Base-by-base conservation (phyloP, 257 asterid genomes). In the Craterostigma plantagineum region DNA sequence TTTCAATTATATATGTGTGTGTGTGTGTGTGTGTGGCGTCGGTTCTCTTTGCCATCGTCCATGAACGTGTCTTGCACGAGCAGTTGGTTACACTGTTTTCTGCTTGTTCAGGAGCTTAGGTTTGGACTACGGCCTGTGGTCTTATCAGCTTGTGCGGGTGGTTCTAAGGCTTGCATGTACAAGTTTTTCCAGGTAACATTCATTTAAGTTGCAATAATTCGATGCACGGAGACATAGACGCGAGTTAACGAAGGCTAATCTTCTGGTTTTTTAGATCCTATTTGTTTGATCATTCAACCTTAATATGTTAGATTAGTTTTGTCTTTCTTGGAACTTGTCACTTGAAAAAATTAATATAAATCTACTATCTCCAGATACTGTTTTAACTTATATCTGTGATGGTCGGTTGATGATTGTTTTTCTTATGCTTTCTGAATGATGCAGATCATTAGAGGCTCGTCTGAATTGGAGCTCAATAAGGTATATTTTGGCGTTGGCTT, bases 111-210 rank as follows among this genome's bases (percentile, higher is more conserved):
- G 96, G 91, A 85, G 61, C 77, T 85, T 55, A 59, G 83, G 66
- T 18, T 61, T 50, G 71, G 64, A 34, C 67, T 72, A 37, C 71
- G 81, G 48, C 96, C 96, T 49, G 74, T 85, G 17, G 83, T 85
- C 48, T 69, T 85, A 42, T 73, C 71, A 43, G 64, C 92, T 40
- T 53, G 71, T 51, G 68, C 91, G 53, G 96, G 92, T 55, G 96
- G 92, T 60, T 85, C 94, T 18, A 83, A 81, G 63, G 94, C 94
- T 48, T 85, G 94, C 70, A 61, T 85, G 91, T 77, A 81, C 61
- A 85, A 85, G 72, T 61, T 74, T 67, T 78, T 85, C 50, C 84
- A 85, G 94, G 96, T 81, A 66, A 52, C 38, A 16, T 43, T 35
- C 45, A 34, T 12, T 9, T 35, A 54, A 30, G 37, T 30, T 56